Evolutionary conservation across 441 rosid species (phyloP), one percentile per base, ranked within the genome.

Genomic region (Erodium moschatum): DNA sequence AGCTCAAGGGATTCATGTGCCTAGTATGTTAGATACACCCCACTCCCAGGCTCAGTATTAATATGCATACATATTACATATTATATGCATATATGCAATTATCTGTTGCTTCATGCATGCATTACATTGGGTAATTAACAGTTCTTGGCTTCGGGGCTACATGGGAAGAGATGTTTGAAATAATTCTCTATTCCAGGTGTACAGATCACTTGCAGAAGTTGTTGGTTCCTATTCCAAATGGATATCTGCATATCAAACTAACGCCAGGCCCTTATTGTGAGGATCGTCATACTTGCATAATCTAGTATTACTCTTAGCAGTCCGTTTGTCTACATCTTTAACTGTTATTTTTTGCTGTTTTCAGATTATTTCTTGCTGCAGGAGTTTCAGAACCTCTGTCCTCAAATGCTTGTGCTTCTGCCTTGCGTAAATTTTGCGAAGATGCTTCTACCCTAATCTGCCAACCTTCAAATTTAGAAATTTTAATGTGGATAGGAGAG

Each of bases 171-270:
- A 60, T 60, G n/a, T 60, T 60, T 60, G 33, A 60, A 60, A 20
- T 21, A 20, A 24, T 71, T 77, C 18, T 73, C 75, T 72, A 54
- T 79, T 85, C 74, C 83, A 93, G 98, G 97, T 93, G 71, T 87
- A 86, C 84, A 91, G 89, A 81, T 85, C 97, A 64, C 88, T 91
- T 71, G 91, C 98, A 35, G 93, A 93, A 70, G 91, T 89, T 79
- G 78, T 90, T 79, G 98, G 97, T 77, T 93, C 97, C 72, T 93
- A 86, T 82, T 90, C 98, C 69, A 90, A 86, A 83, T 93, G 89
- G 93, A 85, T 93, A 72, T 83, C 93, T 80, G 70, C 85, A 76
- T 81, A 76, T 74, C 90, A 86, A 78, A 80, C 81, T 78, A 82
- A 86, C 69, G 75, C 87, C 8, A 79, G 90, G 72, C 86, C 91